Percentiles rank a stretch among this genome's conserved stretches.
Evolutionary conservation across 495 filamentous ascomycete species (phyloP).

Genomic region (Penicillium dipodomyicola): DNA sequence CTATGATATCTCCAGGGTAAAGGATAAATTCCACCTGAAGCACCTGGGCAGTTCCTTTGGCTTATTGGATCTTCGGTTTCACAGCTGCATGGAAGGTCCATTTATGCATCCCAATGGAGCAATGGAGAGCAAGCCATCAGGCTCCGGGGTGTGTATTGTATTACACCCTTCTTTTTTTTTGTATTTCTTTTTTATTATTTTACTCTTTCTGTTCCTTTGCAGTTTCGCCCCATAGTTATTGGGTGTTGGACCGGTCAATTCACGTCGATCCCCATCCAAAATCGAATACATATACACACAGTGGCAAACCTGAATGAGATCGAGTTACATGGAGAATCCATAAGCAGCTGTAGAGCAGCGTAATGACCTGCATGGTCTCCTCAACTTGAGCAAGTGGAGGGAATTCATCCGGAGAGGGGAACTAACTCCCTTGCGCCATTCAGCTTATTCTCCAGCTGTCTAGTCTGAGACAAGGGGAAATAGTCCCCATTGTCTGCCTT

Average conservation of each 20-base stretch:
- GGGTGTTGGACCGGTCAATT: neutral
- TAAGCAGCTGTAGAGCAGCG: neutral
- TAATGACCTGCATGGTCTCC: slow-evolving; percentile 7
- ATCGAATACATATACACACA: neutral
- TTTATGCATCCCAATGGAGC: slow-evolving; percentile 12
- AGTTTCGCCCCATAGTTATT: neutral
- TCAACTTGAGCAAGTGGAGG: neutral
- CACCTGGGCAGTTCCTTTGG: neutral
- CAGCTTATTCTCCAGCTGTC: slow-evolving; percentile 4
- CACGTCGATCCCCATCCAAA: neutral
- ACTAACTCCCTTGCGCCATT: slow-evolving; percentile 16
- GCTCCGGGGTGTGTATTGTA: slow-evolving; percentile 7
- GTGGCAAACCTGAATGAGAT: slow-evolving; percentile 9
- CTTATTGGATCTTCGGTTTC: slow-evolving; percentile 10
- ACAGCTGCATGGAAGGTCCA: slow-evolving; percentile 16
- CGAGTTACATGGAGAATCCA: neutral
- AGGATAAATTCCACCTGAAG: neutral
- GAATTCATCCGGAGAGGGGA: slow-evolving; percentile 4
- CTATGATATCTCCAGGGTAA: neutral
- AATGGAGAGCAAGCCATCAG: slow-evolving; percentile 2
- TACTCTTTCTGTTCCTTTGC: slow-evolving; percentile 5
- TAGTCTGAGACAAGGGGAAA: slow-evolving; percentile 17
- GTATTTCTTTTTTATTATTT: neutral
- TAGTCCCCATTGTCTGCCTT: slow-evolving; percentile 5
- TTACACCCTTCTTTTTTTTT: slow-evolving; percentile 1